Base-by-base conservation (phyloP, 1,139 yeast genomes). In the Blastobotrys apis region DNA sequence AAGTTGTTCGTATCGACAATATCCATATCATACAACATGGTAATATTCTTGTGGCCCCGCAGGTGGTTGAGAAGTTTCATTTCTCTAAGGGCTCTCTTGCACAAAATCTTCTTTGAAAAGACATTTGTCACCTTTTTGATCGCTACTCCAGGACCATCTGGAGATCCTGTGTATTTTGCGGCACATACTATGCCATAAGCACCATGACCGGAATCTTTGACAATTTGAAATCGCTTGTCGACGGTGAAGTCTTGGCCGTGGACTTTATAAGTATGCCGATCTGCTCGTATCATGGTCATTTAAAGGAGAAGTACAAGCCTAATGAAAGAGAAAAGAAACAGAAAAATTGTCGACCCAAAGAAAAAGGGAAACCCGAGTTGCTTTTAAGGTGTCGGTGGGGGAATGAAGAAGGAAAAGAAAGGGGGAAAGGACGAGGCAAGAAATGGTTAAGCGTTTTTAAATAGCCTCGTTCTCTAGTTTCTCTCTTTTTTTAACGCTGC, bases 101-200 rank as follows among this genome's bases (percentile, higher is more conserved):
- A 85, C 42, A 90, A 73, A 51, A 92, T 85, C 64, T 86, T 85
- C 63, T 88, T 88, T 52, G 86, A 78, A 67, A 92, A 92, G 48
- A 92, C 84, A 66, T 88, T 88, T 44, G 97, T 88, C 55, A 92
- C 90, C 48, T 68, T 86, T 65, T 92, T 92, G 61, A 92, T 87
- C 35, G 98, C 98, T 33, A 92, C 96, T 4, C 73, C 72, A 13
- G 70, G 72, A 15, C 65, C 63, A 47, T 84, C 92, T 19, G 79
- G 77, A 1, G 77, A 70, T 44, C 79, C 83, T 4, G 75, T 70
- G 64, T 90, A 90, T 58, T 80, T 78, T 26, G 98, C 97, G 1
- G 95, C 84, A 59, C 96, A 92, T 4, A 92, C 97, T 5, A 90
- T 80, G 26, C 98, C 98, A 61, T 92, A 92, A 1, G 98, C 97